Evolutionary conservation across 305 asterid genomes (phyloP), one percentile per base, ranked within the genome.

Genomic region (Fraxinus platypoda): DNA sequence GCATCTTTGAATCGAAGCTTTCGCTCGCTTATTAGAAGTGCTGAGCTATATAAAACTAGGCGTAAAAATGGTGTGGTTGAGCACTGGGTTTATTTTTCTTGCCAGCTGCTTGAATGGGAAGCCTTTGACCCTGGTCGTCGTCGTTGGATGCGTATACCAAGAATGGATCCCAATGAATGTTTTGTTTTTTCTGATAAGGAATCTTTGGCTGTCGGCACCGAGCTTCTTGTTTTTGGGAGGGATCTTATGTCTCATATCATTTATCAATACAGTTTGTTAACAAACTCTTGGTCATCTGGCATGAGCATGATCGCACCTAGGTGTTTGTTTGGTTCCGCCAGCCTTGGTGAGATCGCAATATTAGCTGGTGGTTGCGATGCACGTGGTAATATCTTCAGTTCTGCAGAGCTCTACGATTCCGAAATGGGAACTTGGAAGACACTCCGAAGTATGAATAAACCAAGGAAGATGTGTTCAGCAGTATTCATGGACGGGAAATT

Each of bases 401-500:
- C 93, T 0, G 97, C 94, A 0, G 98, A 95, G 87, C 78, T 95
- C 9, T 93, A 92, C 74, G 86, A 92, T 71, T 90, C 98, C 0
- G 93, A 89, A 78, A 46, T 73, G 6, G 90, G 91, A n/a, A 86
- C 86, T 0, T 95, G 98, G 98, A 85, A 52, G 28, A 85, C 84
- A 4, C 94, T 95, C 66, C 96, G 93, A 0, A 84, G 84, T 86
- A 91, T 95, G 95, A 87, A 85, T 7, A 89, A 87, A 54, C 88
- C 97, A 0, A 86, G 97, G 78, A 95, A 93, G 73, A 83, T 91
- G 89, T 92, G 98, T 77, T 90, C 98, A 1, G 95, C 91, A 0
- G 95, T 92, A 30, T 90, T 95, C 91, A 91, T 95, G 95, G 97
- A 95, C 19, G 90, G 93, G 76, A 93, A 91, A 17, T 93, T 92